Evolutionary conservation across 1,139 yeast species (phyloP), one percentile per base, ranked within the genome.

Genomic region (Saccharomyces hybrid): DNA sequence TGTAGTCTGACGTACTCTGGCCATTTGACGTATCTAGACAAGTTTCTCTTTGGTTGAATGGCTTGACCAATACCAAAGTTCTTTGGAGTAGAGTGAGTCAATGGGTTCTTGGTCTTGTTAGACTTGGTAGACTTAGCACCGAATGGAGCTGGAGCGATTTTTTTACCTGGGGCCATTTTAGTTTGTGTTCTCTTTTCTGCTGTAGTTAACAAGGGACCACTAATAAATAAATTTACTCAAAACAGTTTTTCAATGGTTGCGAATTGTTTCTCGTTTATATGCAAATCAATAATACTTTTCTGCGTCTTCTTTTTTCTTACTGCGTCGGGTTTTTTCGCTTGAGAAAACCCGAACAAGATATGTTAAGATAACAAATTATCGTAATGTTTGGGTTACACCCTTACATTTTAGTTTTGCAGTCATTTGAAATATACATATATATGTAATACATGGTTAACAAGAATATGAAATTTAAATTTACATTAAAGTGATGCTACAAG

Each of bases 1-100:
- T 88, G 96, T 68, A 87, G 82, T 81, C 96, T 89, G 69, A 91
- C 95, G 77, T 90, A 90, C 78, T 86, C 95, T 75, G 98, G 98
- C 97, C 98, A 91, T 79, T 87, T 91, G 73, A 91, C 97, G 75
- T 87, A 90, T n/a, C n/a, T n/a, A n/a, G n/a, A n/a, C n/a, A n/a
- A n/a, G n/a, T n/a, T n/a, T n/a, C n/a, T n/a, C n/a, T 79, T 88
- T 80, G 97, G 97, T 78, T 91, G 97, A 67, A 90, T 73, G 66
- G 84, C 79, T 81, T 89, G 97, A 72, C 99, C 99, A 71, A 93
- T 86, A 79, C 98, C 98, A 73, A 86, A 91, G 82, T 84, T 86
- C 80, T 86, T 87, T 77, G 97, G 95, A 63, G 90, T 81, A 64
- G 95, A 77, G 75, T 87, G 95, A 70, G 86, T 75, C 76, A 89